Conservation (phyloP, 352 stramenopile species). For the Aphanomyces invadans region DNA sequence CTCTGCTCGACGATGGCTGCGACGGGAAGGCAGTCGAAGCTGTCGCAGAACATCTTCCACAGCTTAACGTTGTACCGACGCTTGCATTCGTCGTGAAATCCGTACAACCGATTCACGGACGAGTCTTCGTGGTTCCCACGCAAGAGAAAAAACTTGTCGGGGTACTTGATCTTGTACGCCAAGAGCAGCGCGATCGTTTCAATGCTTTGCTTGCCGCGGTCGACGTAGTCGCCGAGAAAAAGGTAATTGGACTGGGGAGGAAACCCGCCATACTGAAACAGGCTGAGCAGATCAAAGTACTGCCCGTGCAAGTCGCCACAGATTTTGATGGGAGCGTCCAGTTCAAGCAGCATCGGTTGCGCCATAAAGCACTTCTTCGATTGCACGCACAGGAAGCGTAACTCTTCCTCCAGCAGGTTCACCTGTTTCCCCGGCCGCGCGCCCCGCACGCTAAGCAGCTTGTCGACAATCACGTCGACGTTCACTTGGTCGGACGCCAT, state of each 20-base stretch:
- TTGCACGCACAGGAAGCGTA: conserved; percentile 95
- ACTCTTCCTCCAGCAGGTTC: conserved; percentile 93
- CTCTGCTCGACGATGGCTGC: conserved; percentile 98
- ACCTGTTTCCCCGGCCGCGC: conserved; percentile 81
- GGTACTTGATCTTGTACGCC: conserved; percentile 84
- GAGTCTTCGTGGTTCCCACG: conserved; percentile 74
- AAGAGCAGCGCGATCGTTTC: conserved; percentile 78
- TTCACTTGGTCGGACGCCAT: conserved; percentile 23
- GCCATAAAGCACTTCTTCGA: conserved; percentile 92
- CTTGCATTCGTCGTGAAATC: conserved; percentile 81
- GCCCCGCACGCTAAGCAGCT: conserved; percentile 83
- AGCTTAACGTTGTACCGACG: conserved; percentile 95
- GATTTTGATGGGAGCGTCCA: conserved; percentile 95
- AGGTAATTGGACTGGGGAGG: conserved; percentile 75
- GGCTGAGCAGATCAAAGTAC: conserved; percentile 96
- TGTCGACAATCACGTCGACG: conserved; percentile 81
- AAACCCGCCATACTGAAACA: conserved; percentile 91
- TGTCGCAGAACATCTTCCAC: conserved; percentile 97
- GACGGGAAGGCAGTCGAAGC: conserved; percentile 91
- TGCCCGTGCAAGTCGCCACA: conserved; percentile 96
- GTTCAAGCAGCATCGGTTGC: conserved; percentile 92
- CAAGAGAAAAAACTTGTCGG: conserved; percentile 77
- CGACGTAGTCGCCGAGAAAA: conserved; percentile 80
- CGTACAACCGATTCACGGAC: conserved; percentile 80
- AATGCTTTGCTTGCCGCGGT: conserved; percentile 83